phyloP scores from a whole-genome alignment of 2,329 filamentous ascomycete species.

The Aspergillus tamarii region DNA sequence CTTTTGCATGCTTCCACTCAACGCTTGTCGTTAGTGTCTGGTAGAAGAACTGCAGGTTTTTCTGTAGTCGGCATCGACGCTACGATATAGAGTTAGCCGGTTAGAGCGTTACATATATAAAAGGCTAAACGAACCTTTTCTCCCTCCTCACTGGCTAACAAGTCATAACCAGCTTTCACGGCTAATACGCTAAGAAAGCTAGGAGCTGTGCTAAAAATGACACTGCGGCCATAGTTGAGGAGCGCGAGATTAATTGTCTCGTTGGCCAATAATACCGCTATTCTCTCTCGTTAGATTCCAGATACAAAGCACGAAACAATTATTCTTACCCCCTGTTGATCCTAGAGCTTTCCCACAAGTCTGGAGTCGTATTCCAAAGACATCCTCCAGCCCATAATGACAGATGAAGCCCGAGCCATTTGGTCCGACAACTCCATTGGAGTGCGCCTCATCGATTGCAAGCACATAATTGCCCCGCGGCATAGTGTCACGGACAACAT shows the following conservation, averaged over 20 bases:
- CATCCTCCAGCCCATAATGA: conserved; percentile 31
- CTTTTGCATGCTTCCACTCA: conserved; percentile 9
- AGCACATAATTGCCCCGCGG: conserved; percentile 27
- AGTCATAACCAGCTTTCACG: conserved; percentile 16
- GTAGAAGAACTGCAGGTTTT: conserved; percentile 15
- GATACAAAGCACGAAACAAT: neutral
- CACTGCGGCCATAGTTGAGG: conserved; percentile 16
- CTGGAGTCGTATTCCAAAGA: conserved; percentile 31
- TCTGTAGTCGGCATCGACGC: conserved; percentile 14
- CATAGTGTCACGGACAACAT: conserved; percentile 18
- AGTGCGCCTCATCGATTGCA: conserved; percentile 25
- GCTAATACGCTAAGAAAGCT: conserved; percentile 14
- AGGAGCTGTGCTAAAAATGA: conserved; percentile 18
- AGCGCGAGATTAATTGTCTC: conserved; percentile 14
- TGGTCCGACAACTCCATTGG: conserved; percentile 19
- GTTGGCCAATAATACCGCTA: conserved; percentile 15
- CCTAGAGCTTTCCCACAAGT: conserved; percentile 33
- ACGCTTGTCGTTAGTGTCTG: conserved; percentile 7
- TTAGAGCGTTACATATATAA: neutral
- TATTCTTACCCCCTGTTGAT: conserved; percentile 28
- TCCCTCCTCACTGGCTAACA: conserved; percentile 14
- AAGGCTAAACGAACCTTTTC: conserved; percentile 11
- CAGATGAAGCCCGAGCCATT: conserved; percentile 24
- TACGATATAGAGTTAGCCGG: neutral
- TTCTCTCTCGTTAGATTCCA: neutral